Percentiles rank a stretch among this genome's conserved stretches.
phyloP scores from a whole-genome alignment of 2,329 filamentous ascomycete genomes.

The Ceratocystis colombiana region DNA sequence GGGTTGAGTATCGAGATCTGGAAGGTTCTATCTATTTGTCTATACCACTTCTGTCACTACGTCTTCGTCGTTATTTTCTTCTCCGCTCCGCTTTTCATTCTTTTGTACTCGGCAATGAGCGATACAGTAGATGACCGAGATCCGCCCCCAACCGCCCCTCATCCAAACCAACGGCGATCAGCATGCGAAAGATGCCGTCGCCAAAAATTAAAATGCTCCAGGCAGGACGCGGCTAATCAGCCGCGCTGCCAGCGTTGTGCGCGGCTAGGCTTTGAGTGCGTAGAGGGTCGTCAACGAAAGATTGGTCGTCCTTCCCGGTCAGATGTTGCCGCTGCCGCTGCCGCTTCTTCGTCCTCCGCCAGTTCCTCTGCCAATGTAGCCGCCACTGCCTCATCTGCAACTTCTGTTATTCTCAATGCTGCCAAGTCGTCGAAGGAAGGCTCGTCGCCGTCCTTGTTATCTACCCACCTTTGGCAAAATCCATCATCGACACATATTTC shows the following conservation, averaged over 20 bases:
- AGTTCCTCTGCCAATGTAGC: not conserved
- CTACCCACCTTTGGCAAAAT: not conserved
- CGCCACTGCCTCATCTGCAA: not conserved
- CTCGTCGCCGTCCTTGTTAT: not conserved
- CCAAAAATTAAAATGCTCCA: slow-evolving; percentile 32
- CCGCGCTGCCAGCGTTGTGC: slow-evolving; percentile 30
- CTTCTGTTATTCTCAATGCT: not conserved
- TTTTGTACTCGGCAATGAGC: not conserved
- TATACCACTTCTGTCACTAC: not conserved
- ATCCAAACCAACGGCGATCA: slow-evolving; percentile 32
- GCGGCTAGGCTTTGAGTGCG: slow-evolving; percentile 30
- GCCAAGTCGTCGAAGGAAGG: not conserved
- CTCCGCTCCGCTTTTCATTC: not conserved
- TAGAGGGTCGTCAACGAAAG: slow-evolving; percentile 30
- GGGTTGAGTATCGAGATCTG: not conserved
- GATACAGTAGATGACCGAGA: not conserved
- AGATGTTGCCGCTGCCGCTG: slow-evolving; percentile 21
- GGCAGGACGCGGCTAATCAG: slow-evolving; percentile 26
- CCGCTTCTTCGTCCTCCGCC: not conserved
- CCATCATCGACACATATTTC: slow-evolving; percentile 16
- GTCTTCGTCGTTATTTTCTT: not conserved
- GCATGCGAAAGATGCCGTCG: slow-evolving; percentile 32
- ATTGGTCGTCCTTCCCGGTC: slow-evolving; percentile 31
- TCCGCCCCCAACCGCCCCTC: slow-evolving; percentile 25
- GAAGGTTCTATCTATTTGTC: not conserved